These are phyloP conservation scores for Dioszegia hungarica DNA, from an alignment of 768 basidiomycete genomes.

Conservation along the genomic window DNA sequence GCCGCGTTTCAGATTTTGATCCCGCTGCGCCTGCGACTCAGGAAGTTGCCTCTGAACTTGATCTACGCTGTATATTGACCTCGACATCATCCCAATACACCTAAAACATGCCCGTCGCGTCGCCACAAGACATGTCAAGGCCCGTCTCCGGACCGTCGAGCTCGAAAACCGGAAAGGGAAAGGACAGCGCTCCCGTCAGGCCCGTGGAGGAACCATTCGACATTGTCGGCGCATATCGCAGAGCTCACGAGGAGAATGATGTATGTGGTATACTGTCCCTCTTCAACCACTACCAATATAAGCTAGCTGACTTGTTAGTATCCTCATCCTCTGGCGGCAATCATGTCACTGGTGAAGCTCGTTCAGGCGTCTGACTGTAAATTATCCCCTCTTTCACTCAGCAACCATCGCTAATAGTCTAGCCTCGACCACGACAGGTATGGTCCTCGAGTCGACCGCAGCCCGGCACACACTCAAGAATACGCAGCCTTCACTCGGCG, in stretches of 20 bases:
- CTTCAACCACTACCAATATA: too few species aligned
- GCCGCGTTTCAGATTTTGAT: neutral
- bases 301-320: neutral
- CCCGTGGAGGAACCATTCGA: constrained; percentile 46
- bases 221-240: constrained; percentile 57
- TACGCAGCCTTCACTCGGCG: constrained; percentile 46
- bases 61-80: too few species aligned
- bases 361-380: constrained; percentile 73
- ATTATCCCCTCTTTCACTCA: constrained; percentile 12
- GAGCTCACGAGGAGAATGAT: constrained; percentile 62
- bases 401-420: neutral
- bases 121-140: neutral
- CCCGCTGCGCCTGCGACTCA: too few species aligned
- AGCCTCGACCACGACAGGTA: constrained; percentile 45
- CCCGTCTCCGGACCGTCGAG: neutral
- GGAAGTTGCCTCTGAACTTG: too few species aligned
- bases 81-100: neutral
- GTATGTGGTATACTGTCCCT: too few species aligned
- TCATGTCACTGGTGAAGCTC: constrained; percentile 74
- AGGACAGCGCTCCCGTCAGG: too few species aligned
- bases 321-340: constrained; percentile 71
- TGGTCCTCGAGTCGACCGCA: constrained; percentile 68
- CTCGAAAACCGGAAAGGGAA: neutral
- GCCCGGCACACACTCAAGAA: constrained; percentile 61
- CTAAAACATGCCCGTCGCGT: neutral